These are phyloP conservation scores for Cyberlindnera japonica DNA, from an alignment of 805 yeast genomes.

Conservation along the genomic window DNA sequence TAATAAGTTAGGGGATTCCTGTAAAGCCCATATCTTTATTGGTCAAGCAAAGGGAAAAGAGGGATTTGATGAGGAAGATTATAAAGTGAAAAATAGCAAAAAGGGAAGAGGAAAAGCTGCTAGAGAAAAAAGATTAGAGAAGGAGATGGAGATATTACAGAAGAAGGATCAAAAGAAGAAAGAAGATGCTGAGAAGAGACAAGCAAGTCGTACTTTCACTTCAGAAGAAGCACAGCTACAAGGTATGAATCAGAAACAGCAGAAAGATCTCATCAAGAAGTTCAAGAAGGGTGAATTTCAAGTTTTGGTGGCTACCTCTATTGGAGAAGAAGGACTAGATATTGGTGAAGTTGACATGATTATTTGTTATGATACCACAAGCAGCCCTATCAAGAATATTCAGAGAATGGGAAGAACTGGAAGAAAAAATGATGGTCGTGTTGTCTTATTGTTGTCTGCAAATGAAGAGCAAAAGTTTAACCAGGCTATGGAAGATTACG, in stretches of 20 bases:
- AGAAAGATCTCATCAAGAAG: slow-evolving; percentile 68
- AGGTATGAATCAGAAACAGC: slow-evolving; percentile 91
- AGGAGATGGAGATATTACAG: slow-evolving; percentile 28
- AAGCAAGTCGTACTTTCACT: slow-evolving; percentile 46
- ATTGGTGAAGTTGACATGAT: slow-evolving; percentile 97
- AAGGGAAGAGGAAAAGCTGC: slow-evolving; percentile 42
- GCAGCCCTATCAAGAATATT: slow-evolving; percentile 87
- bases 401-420: slow-evolving; percentile 99
- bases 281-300: slow-evolving; percentile 75
- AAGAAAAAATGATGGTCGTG: slow-evolving; percentile 84
- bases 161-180: slow-evolving; percentile 32
- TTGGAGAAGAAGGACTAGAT: slow-evolving; percentile 98
- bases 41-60: slow-evolving; percentile 85
- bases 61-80: slow-evolving; percentile 56
- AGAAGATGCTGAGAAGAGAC: slow-evolving; percentile 32
- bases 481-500: slow-evolving; percentile 80
- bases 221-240: slow-evolving; percentile 72
- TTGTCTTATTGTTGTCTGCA: slow-evolving; percentile 68
- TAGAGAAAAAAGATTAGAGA: slow-evolving; percentile 30
- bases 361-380: slow-evolving; percentile 87
- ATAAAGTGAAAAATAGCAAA: slow-evolving; percentile 39
- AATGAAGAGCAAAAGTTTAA: slow-evolving; percentile 78
- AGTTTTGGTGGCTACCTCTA: slow-evolving; percentile 89
- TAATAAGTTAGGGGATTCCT: slow-evolving; percentile 29
- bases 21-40: slow-evolving; percentile 80